Evolutionary conservation across 2,329 filamentous ascomycete genomes (phyloP), one percentile per base, ranked within the genome.

Genomic region (Neonectria faginata): DNA sequence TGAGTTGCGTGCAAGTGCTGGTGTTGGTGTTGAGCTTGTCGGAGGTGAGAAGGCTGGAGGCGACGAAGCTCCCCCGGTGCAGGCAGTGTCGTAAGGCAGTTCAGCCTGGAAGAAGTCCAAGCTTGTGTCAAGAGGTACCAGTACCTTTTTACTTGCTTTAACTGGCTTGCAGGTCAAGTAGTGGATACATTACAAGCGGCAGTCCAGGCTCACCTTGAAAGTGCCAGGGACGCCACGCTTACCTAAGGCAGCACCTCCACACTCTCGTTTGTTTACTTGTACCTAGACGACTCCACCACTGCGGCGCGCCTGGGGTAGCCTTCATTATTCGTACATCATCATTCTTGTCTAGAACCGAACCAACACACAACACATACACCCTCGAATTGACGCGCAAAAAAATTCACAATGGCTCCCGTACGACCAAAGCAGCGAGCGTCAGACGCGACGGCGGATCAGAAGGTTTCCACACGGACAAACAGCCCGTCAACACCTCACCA

Each of bases 341-440:
- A 52, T 58, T 63, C 51, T 59, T 61, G 53, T 57, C 50, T 8
- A 5, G 11, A 31, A 51, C 18, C 41, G 11, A 31, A 51, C 18
- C 41, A 58, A 42, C 31, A n/a, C 31, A 58, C 36, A 59, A 36
- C 25, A 62, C 51, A 22, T 41, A n/a, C 33, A 65, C 22, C 41
- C 57, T 42, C 76, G 52, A 64, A 52, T 51, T 3, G 58, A 39
- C 79, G 65, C 36, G 31, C 22, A 47, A 7, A 52, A 51, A 33
- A 69, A 64, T 59, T 59, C 66, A 77, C 50, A 59, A 88, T 86
- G 85, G 81, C 82, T 64, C 83, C 83, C 58, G 77, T 78, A 60
- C 81, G 82, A 72, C 77, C 80, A 16, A 78, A 75, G 58, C 79
- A 77, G 63, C 74, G 73, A 68, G 62, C 58, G 31, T 76, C 77